Percentiles rank a stretch among this genome's conserved stretches.
Evolutionary conservation across 345 rosid species (phyloP).

Genomic region (Nasturtium officinale): DNA sequence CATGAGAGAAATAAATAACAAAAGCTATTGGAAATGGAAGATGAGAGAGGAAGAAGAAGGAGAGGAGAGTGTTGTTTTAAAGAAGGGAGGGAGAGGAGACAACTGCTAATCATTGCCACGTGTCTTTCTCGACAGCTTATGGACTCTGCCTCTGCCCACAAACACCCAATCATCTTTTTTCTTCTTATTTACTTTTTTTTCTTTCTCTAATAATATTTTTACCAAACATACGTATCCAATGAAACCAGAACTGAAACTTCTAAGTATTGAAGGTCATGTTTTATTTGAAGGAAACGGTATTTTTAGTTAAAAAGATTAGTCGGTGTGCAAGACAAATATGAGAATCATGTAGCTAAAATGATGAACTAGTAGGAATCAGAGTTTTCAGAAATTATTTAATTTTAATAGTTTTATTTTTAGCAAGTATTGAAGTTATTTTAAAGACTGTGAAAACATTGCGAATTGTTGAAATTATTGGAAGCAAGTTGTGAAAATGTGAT

Average conservation of each 20-base stretch:
- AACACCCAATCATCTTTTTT: slow-evolving; percentile 26
- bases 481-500: not conserved
- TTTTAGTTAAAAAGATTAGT: not conserved
- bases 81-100: slow-evolving; percentile 25
- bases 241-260: not conserved
- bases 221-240: not conserved
- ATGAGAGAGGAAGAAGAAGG: slow-evolving; percentile 26
- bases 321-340: not conserved
- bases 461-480: not conserved
- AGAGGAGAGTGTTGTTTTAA: slow-evolving; percentile 36
- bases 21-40: not conserved
- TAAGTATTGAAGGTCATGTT: not conserved
- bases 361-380: not conserved
- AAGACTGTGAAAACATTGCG: not conserved
- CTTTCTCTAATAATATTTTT: not conserved
- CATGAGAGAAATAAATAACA: slow-evolving; percentile 31
- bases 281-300: not conserved
- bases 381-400: not conserved
- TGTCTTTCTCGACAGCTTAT: slow-evolving; percentile 46
- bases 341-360: not conserved
- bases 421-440: not conserved
- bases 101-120: slow-evolving; percentile 44
- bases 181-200: not conserved
- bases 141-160: slow-evolving; percentile 39
- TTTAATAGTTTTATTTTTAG: not conserved